Base-by-base conservation (phyloP, 2,329 filamentous ascomycete genomes). In the Epicoccum nigrum region DNA sequence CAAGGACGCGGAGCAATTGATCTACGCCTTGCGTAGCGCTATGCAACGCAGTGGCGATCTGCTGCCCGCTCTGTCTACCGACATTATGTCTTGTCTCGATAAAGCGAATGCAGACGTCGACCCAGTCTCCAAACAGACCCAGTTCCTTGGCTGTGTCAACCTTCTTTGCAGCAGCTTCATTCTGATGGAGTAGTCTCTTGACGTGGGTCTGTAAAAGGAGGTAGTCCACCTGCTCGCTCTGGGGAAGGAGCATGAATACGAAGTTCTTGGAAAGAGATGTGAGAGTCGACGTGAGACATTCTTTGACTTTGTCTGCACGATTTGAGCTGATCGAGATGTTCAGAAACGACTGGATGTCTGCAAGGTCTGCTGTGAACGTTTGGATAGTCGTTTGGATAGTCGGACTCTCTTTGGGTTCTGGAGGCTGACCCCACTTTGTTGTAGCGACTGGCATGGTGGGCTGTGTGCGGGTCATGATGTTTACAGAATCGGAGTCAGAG, bases 31-130 rank as follows among this genome's bases (percentile, higher is more conserved):
- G 42, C 42, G 20, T 23, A 30, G 42, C 42, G 21, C 23, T 37
- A 28, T 37, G 42, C 16, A 45, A 45, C 16, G 32, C 32, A 45
- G 32, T 45, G 21, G 42, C 42, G 37, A 45, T 45, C 7, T 37
- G 42, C 35, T 16, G 31, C 20, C 42, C 42, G 12, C 42, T 45
- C 15, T 45, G 42, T 37, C 7, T 45, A 23, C 42, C 32, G 28
- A 45, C 42, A 35, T 45, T 45, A 7, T 45, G 42, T 37, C 42
- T 45, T 21, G 32, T 45, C 28, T 45, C 32, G 23, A 45, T 32
- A 21, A 45, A 37, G 4, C 30, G 1, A 30, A 45, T 30, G 20
- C 42, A 45, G 23, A 45, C 12, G 7, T 45, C 42, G 7, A 45
- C 32, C 42, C 42, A 45, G 7, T 45, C 32, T 21, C 32, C 42